These are phyloP conservation scores for Dictyostelium brefeldianum DNA, from an alignment of 78 protist genomes.

Conservation along the genomic window DNA sequence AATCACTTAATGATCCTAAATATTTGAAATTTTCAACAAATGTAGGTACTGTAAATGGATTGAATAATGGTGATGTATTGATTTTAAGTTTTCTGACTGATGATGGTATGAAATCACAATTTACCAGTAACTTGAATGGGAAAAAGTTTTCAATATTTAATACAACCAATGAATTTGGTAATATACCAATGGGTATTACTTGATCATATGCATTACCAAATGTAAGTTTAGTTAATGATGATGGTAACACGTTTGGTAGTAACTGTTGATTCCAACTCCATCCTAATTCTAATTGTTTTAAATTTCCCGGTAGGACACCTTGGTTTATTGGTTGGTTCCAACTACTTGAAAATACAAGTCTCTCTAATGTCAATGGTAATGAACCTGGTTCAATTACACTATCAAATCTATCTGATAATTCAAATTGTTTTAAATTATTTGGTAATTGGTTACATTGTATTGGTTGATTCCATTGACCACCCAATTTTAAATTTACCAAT, in stretches of 20 bases:
- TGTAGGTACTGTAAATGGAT: background rate
- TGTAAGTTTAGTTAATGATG: background rate
- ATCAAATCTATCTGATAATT: constrained; percentile 1
- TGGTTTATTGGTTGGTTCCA: background rate
- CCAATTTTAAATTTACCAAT: background rate
- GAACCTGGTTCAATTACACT: background rate
- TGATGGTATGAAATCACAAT: background rate
- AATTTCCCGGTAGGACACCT: background rate
- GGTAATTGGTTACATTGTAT: background rate
- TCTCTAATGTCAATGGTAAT: background rate
- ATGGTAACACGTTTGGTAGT: background rate
- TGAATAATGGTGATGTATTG: constrained; percentile 1
- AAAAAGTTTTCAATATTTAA: background rate
- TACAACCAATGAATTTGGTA: background rate
- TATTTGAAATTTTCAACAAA: background rate
- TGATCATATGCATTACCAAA: constrained; percentile 1
- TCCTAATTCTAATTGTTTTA: background rate
- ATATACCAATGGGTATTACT: background rate
- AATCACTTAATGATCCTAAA: constrained; percentile 8
- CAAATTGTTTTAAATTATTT: background rate
- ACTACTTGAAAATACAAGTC: background rate
- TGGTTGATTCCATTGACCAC: background rate
- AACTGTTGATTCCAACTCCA: background rate
- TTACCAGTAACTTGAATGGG: background rate
- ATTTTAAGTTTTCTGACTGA: background rate